Evolutionary conservation across 2,329 filamentous ascomycete species (phyloP).

Genomic region (Fusarium penzigii): DNA sequence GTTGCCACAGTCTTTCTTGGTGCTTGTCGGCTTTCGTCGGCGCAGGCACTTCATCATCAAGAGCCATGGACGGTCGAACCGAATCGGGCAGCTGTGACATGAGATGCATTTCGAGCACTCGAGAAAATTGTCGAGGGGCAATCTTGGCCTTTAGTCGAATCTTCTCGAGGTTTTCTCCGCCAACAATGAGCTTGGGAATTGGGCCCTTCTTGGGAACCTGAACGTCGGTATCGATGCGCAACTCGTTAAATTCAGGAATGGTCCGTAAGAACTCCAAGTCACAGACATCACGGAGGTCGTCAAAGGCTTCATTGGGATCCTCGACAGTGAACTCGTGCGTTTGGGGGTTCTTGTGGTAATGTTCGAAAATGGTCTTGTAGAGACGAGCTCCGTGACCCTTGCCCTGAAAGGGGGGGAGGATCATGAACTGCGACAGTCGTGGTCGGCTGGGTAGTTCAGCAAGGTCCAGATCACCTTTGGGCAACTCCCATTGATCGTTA

Average conservation of each 20-base stretch:
- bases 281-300: constrained; percentile 74
- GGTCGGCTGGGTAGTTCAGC: constrained; percentile 71
- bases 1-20: constrained; percentile 69
- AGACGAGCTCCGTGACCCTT: constrained; percentile 77
- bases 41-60: constrained; percentile 43
- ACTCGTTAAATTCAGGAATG: constrained; percentile 56
- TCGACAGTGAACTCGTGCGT: constrained; percentile 88
- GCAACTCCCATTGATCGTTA: constrained; percentile 44
- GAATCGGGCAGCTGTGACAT: constrained; percentile 60
- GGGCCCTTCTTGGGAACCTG: constrained; percentile 49
- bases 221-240: constrained; percentile 56
- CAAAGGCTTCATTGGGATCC: constrained; percentile 86
- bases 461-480: constrained; percentile 48
- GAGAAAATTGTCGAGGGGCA: constrained; percentile 71
- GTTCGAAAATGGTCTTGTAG: constrained; percentile 76
- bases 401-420: constrained; percentile 84
- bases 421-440: constrained; percentile 89
- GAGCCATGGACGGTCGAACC: constrained; percentile 53
- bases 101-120: constrained; percentile 75
- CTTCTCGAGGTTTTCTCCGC: constrained; percentile 53
- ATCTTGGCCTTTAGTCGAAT: constrained; percentile 70
- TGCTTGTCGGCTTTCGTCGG: constrained; percentile 59
- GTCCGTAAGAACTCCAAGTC: constrained; percentile 67
- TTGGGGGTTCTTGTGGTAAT: constrained; percentile 66
- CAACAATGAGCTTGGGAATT: constrained; percentile 57